Percentiles rank a stretch among this genome's conserved stretches.
Conservation (phyloP, 1,139 yeast genomes). For the Maudiozyma humilis region DNA sequence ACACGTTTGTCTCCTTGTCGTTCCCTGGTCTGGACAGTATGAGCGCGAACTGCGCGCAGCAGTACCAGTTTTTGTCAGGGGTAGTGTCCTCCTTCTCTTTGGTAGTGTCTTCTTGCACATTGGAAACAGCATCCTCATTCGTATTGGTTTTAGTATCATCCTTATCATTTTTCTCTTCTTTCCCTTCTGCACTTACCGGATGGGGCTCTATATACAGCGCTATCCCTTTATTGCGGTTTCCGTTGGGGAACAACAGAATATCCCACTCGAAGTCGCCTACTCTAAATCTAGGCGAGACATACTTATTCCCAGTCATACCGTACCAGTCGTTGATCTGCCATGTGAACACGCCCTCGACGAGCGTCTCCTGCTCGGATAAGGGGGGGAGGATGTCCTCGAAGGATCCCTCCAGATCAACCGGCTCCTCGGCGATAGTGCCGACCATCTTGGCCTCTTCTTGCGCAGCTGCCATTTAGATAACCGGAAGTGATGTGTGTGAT, state of each 20-base stretch:
- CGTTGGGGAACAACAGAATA: slow-evolving; percentile 68
- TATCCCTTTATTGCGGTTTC: slow-evolving; percentile 45
- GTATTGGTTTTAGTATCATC: slow-evolving; percentile 14
- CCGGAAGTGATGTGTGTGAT: not conserved
- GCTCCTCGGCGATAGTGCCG: slow-evolving; percentile 16
- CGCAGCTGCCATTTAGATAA: not conserved
- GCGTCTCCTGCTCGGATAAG: slow-evolving; percentile 31
- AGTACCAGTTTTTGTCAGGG: slow-evolving; percentile 58
- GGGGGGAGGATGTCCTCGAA: slow-evolving; percentile 30
- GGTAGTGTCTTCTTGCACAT: slow-evolving; percentile 32
- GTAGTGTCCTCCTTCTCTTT: too few relatives aligned
- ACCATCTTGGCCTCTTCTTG: not conserved
- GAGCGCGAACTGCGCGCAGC: slow-evolving; percentile 85
- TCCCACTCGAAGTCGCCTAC: slow-evolving; percentile 72
- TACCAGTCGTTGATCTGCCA: slow-evolving; percentile 74
- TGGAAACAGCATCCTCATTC: too few relatives aligned
- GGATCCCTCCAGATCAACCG: slow-evolving; percentile 22
- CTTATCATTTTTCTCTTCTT: not conserved
- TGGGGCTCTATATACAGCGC: slow-evolving; percentile 55
- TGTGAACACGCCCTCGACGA: slow-evolving; percentile 39
- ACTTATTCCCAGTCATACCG: slow-evolving; percentile 40
- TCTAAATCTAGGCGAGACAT: slow-evolving; percentile 44
- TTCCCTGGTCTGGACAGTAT: slow-evolving; percentile 71
- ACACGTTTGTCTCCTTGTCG: slow-evolving; percentile 51
- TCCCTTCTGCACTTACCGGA: slow-evolving; percentile 19